phyloP scores from a whole-genome alignment of 305 asterid species.

The Fraxinus nigra region DNA sequence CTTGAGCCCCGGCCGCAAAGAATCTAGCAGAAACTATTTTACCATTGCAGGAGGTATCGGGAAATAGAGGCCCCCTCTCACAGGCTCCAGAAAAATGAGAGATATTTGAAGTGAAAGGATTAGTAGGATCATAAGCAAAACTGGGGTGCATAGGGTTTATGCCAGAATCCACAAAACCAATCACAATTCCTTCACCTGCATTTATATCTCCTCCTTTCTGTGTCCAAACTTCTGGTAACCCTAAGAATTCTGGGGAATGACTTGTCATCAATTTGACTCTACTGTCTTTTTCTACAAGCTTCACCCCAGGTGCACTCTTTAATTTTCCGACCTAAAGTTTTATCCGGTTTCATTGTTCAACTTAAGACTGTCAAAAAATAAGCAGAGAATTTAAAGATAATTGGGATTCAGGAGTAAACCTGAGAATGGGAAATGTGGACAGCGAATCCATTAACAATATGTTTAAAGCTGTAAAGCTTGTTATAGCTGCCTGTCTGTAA shows the following conservation, averaged over 20 bases:
- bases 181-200: slow-evolving; percentile 88
- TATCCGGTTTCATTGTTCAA: background rate
- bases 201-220: slow-evolving; percentile 56
- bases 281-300: slow-evolving; percentile 64
- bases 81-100: slow-evolving; percentile 68
- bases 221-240: slow-evolving; percentile 63
- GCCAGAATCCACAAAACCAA: slow-evolving; percentile 85
- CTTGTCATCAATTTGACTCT: slow-evolving; percentile 74
- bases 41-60: slow-evolving; percentile 69
- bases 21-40: slow-evolving; percentile 85
- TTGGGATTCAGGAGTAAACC: slow-evolving; percentile 29
- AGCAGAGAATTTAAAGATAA: background rate
- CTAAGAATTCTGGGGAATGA: slow-evolving; percentile 63
- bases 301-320: slow-evolving; percentile 48
- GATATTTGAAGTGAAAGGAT: slow-evolving; percentile 37
- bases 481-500: slow-evolving; percentile 59
- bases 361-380: background rate
- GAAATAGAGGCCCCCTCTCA: slow-evolving; percentile 73
- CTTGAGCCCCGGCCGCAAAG: slow-evolving; percentile 70
- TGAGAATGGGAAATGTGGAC: slow-evolving; percentile 71
- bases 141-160: slow-evolving; percentile 77
- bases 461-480: slow-evolving; percentile 84
- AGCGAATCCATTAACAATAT: slow-evolving; percentile 77
- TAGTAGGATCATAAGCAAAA: slow-evolving; percentile 58
- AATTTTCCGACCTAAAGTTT: slow-evolving; percentile 43